phyloP scores from a whole-genome alignment of 2,329 filamentous ascomycete genomes.

The Ceratocystis diversiconidia region DNA sequence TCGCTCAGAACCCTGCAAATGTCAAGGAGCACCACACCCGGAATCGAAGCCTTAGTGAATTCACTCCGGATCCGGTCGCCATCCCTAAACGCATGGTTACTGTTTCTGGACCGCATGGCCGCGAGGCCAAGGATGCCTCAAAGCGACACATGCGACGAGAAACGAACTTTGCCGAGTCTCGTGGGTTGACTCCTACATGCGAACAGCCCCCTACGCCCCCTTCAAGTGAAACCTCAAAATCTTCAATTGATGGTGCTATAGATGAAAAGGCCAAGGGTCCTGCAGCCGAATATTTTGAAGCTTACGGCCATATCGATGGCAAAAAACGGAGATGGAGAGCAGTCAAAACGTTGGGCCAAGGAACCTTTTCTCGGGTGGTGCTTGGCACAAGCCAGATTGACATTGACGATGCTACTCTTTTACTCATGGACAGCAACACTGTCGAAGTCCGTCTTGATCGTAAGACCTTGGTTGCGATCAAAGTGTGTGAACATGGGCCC shows the following conservation, averaged over 20 bases:
- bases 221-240: conserved; percentile 54
- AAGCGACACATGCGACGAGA: conserved; percentile 52
- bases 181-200: conserved; percentile 52
- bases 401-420: conserved; percentile 30
- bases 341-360: conserved; percentile 70
- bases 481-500: conserved; percentile 88
- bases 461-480: conserved; percentile 82
- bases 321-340: conserved; percentile 68
- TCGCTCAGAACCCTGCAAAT: conserved; percentile 13
- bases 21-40: conserved; percentile 37
- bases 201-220: conserved; percentile 64
- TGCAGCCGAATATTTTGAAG: conserved; percentile 52
- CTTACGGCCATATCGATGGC: conserved; percentile 48
- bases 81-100: conserved; percentile 59
- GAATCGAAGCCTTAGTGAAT: conserved; percentile 81
- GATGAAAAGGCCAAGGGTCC: conserved; percentile 29
- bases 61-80: conserved; percentile 57
- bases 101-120: conserved; percentile 48
- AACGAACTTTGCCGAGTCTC: conserved; percentile 61
- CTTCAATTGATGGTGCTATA: conserved; percentile 28
- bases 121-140: conserved; percentile 26
- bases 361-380: conserved; percentile 90
- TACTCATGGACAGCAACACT: conserved; percentile 23
- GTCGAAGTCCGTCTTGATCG: conserved; percentile 33
- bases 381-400: conserved; percentile 67